Percentiles rank a stretch among this genome's conserved stretches.
phyloP scores from a whole-genome alignment of 2,329 filamentous ascomycete species.

The Calonectria crousiana region DNA sequence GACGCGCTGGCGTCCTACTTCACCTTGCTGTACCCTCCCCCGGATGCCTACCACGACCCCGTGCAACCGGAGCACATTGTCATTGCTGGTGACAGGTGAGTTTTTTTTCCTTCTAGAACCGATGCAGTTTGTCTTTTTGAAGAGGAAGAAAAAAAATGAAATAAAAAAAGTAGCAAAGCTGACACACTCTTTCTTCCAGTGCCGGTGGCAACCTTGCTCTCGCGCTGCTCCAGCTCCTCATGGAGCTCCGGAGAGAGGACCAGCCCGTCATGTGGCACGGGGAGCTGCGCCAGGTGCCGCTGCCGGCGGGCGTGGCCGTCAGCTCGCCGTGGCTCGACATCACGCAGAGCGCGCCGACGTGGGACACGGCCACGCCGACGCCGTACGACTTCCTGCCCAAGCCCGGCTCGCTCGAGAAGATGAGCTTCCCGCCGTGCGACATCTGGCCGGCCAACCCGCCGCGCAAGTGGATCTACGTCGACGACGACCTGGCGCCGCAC shows the following conservation, averaged over 20 bases:
- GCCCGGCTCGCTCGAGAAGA: slow-evolving; percentile 50
- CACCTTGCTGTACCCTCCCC: slow-evolving; percentile 77
- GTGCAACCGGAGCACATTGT: slow-evolving; percentile 76
- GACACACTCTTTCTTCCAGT: slow-evolving; percentile 49
- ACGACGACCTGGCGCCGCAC: slow-evolving; percentile 69
- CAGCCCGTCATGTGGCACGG: slow-evolving; percentile 72
- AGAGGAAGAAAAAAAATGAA: no score
- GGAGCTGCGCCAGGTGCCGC: slow-evolving; percentile 65
- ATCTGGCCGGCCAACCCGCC: slow-evolving; percentile 70
- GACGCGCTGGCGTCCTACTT: slow-evolving; percentile 82
- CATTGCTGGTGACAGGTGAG: slow-evolving; percentile 76
- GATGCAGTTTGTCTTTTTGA: not conserved
- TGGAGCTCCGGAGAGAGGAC: slow-evolving; percentile 67
- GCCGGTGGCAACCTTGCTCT: slow-evolving; percentile 80
- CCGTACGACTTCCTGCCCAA: slow-evolving; percentile 62
- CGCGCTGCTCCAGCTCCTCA: slow-evolving; percentile 74
- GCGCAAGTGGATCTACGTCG: slow-evolving; percentile 65
- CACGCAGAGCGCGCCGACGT: slow-evolving; percentile 62
- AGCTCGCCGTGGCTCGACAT: slow-evolving; percentile 81
- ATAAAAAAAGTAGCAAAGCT: slow-evolving; percentile 27
- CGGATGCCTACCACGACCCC: slow-evolving; percentile 74
- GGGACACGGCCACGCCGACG: slow-evolving; percentile 42
- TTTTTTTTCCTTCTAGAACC: slow-evolving; percentile 12
- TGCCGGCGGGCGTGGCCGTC: slow-evolving; percentile 74
- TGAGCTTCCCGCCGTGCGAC: slow-evolving; percentile 57